Conservation (phyloP, 768 basidiomycete genomes). For the Mycena maculata region DNA sequence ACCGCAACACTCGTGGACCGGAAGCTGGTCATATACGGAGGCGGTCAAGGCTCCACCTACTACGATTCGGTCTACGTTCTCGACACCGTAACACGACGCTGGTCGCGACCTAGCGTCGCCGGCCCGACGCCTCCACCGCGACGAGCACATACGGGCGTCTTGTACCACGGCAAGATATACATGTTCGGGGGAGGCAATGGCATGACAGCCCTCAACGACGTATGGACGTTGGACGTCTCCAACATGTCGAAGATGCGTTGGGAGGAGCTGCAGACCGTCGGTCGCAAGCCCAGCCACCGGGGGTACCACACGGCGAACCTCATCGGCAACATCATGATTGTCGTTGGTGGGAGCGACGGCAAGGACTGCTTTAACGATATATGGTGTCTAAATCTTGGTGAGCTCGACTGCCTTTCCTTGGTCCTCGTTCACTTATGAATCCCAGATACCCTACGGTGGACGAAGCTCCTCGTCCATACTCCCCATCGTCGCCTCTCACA, state of each 20-base stretch:
- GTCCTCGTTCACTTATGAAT: neutral
- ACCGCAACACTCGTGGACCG: conserved; percentile 86
- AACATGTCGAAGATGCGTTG: conserved; percentile 57
- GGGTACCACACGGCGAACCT: conserved; percentile 95
- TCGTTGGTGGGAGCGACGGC: conserved; percentile 93
- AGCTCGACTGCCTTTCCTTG: conserved; percentile 35
- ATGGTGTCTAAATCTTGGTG: conserved; percentile 88
- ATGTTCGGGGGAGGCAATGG: conserved; percentile 97
- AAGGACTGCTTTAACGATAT: conserved; percentile 89
- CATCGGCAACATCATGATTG: conserved; percentile 85
- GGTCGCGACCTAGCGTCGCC: conserved; percentile 63
- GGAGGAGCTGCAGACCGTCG: conserved; percentile 68
- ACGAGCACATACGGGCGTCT: conserved; percentile 88
- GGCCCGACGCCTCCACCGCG: conserved; percentile 69
- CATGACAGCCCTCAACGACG: conserved; percentile 86
- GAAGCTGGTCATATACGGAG: conserved; percentile 86
- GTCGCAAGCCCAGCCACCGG: conserved; percentile 69
- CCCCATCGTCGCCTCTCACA: conserved; percentile 74
- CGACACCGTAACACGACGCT: conserved; percentile 79
- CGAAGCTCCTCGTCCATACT: conserved; percentile 54
- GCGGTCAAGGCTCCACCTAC: conserved; percentile 85
- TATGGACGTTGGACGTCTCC: conserved; percentile 86
- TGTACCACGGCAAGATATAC: conserved; percentile 78
- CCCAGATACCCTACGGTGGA: conserved; percentile 62
- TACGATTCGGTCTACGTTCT: conserved; percentile 87